phyloP scores from a whole-genome alignment of 306 rosid genomes.

The Glycyrrhiza uralensis region DNA sequence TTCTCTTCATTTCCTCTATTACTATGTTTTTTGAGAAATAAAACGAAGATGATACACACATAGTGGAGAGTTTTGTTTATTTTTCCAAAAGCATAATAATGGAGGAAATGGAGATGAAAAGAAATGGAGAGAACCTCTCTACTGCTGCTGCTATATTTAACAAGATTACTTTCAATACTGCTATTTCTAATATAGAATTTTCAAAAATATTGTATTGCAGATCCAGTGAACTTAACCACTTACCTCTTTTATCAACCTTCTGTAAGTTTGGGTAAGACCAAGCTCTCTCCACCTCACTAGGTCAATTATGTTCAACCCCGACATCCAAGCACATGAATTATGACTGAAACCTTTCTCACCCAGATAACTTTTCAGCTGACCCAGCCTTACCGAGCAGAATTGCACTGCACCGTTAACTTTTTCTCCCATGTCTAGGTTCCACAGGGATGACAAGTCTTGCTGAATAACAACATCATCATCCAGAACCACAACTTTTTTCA shows the following conservation, averaged over 20 bases:
- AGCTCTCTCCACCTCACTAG: constrained; percentile 87
- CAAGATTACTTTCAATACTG: neutral
- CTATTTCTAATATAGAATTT: constrained; percentile 4
- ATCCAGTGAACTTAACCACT: constrained; percentile 21
- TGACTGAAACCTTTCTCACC: constrained; percentile 47
- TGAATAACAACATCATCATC: constrained; percentile 93
- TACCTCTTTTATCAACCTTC: constrained; percentile 62
- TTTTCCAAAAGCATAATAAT: no score
- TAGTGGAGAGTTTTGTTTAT: no score
- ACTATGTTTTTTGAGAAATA: no score
- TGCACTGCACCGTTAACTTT: constrained; percentile 89
- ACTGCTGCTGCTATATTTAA: neutral
- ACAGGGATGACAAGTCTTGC: constrained; percentile 76
- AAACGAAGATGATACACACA: no score
- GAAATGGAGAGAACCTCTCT: no score
- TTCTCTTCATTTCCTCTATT: no score
- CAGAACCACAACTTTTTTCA: constrained; percentile 78
- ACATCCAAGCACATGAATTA: constrained; percentile 84
- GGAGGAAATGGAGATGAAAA: no score
- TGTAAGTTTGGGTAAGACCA: constrained; percentile 69
- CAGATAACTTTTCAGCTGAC: constrained; percentile 59
- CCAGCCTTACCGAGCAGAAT: constrained; percentile 68
- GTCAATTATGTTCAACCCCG: constrained; percentile 88
- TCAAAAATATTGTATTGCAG: constrained; percentile 15
- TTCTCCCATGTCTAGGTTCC: constrained; percentile 76